These are phyloP conservation scores for Penicillium paradoxum DNA, from an alignment of 495 filamentous ascomycete species.

Conservation along the genomic window DNA sequence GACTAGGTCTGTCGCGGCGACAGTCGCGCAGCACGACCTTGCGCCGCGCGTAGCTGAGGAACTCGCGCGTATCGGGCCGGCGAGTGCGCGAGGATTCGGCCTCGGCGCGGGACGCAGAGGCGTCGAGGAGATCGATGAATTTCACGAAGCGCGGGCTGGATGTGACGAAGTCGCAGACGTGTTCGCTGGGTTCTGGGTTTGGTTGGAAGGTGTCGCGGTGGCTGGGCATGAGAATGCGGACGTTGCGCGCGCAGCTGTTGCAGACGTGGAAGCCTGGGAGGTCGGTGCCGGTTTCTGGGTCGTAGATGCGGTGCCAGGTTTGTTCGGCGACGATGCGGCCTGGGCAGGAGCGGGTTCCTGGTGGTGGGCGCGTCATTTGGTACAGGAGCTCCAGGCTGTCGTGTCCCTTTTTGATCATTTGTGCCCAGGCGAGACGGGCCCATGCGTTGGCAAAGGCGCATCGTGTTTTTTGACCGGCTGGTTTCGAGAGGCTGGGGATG, in stretches of 20 bases:
- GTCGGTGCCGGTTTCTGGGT: constrained; percentile 46
- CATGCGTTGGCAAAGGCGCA: constrained; percentile 62
- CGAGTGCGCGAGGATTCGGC: constrained; percentile 21
- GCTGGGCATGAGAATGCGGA: constrained; percentile 48
- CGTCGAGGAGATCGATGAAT: constrained; percentile 59
- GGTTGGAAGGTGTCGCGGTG: constrained; percentile 46
- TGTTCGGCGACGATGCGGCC: constrained; percentile 43
- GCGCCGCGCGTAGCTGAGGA: constrained; percentile 48
- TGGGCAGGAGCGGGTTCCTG: constrained; percentile 43
- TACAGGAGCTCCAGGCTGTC: constrained; percentile 52
- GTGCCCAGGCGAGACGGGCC: constrained; percentile 62
- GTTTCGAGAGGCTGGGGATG: constrained; percentile 39
- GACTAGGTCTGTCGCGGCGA: constrained; percentile 44
- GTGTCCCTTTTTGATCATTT: constrained; percentile 53
- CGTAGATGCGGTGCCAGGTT: constrained; percentile 56
- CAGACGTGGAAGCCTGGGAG: constrained; percentile 56
- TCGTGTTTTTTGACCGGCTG: constrained; percentile 34
- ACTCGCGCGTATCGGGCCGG: constrained; percentile 44
- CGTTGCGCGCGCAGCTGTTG: constrained; percentile 46
- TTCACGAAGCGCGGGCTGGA: constrained; percentile 51
- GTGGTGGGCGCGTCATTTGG: constrained; percentile 43
- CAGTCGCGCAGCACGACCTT: constrained; percentile 52
- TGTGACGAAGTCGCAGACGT: constrained; percentile 47
- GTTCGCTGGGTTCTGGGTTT: constrained; percentile 22
- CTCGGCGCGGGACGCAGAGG: constrained; percentile 45